Percentiles rank a stretch among this genome's conserved stretches.
Evolutionary conservation across 1,139 yeast species (phyloP).

Genomic region (Pneumocystis jirovecii): DNA sequence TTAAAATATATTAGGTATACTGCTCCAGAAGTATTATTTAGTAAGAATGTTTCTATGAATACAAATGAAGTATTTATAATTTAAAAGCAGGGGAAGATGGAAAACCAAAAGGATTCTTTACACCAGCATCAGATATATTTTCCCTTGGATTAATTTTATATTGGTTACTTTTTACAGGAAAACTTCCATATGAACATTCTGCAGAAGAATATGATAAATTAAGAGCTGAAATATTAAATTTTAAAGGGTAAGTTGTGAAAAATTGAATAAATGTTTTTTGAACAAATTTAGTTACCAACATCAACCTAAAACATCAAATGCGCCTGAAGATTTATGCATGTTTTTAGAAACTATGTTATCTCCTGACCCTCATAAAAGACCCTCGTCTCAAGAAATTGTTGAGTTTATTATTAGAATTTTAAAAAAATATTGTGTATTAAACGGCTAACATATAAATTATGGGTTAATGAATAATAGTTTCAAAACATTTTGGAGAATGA

Average conservation of each 20-base stretch:
- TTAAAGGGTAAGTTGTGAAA: conserved; percentile 21
- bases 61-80: conserved; percentile 5
- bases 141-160: conserved; percentile 71
- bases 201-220: conserved; percentile 29
- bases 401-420: not conserved
- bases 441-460: not conserved
- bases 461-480: not conserved
- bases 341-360: not conserved
- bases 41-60: not conserved
- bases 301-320: not conserved
- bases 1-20: conserved; percentile 2
- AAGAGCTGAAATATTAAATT: conserved; percentile 28
- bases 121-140: conserved; percentile 44
- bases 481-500: not conserved
- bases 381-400: not conserved
- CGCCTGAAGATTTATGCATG: not conserved
- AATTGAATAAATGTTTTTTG: not conserved
- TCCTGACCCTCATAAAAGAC: not conserved
- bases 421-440: not conserved
- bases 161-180: conserved; percentile 48
- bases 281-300: not conserved
- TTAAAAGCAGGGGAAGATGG: conserved; percentile 28
- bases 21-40: conserved; percentile 12
- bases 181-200: conserved; percentile 28
- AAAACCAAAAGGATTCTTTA: conserved; percentile 38